Percentiles rank a stretch among this genome's conserved stretches.
These are phyloP conservation scores for Clitopilus hobsonii DNA, from an alignment of 768 basidiomycete species.

Conservation along the genomic window DNA sequence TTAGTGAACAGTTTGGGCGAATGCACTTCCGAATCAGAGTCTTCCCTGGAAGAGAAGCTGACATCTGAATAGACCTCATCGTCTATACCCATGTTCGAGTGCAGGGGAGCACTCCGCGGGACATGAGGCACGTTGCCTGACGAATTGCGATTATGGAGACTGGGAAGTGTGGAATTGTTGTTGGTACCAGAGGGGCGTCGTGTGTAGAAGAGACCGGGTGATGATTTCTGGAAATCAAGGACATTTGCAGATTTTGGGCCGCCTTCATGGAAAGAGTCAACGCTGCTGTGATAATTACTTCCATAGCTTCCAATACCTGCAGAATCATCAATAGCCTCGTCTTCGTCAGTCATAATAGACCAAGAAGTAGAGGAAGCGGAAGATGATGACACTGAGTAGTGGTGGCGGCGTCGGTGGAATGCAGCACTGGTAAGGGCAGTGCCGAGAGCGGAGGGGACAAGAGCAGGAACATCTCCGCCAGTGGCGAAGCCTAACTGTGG, in stretches of 20 bases:
- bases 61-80: slow-evolving; percentile 39
- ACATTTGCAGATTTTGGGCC: slow-evolving; percentile 35
- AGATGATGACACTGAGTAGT: slow-evolving; percentile 57
- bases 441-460: slow-evolving; percentile 65
- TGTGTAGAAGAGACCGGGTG: slow-evolving; percentile 56
- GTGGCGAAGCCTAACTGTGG: slow-evolving; percentile 51
- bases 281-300: slow-evolving; percentile 30
- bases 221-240: slow-evolving; percentile 27
- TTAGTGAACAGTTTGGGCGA: slow-evolving; percentile 31
- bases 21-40: slow-evolving; percentile 26
- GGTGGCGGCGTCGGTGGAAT: slow-evolving; percentile 32
- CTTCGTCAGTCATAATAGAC: slow-evolving; percentile 62
- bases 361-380: slow-evolving; percentile 63
- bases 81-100: slow-evolving; percentile 34
- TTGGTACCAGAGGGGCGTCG: slow-evolving; percentile 71
- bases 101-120: slow-evolving; percentile 38
- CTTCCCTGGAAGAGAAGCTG: slow-evolving; percentile 34
- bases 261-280: slow-evolving; percentile 34
- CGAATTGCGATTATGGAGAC: slow-evolving; percentile 49
- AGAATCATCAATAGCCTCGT: slow-evolving; percentile 43
- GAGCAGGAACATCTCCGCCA: slow-evolving; percentile 60
- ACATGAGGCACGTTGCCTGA: slow-evolving; percentile 34
- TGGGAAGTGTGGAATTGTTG: slow-evolving; percentile 56
- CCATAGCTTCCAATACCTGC: slow-evolving; percentile 27
- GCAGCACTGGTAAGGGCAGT: slow-evolving; percentile 43